Base-by-base conservation (phyloP, 768 basidiomycete genomes). In the Leccinum sublutescens region DNA sequence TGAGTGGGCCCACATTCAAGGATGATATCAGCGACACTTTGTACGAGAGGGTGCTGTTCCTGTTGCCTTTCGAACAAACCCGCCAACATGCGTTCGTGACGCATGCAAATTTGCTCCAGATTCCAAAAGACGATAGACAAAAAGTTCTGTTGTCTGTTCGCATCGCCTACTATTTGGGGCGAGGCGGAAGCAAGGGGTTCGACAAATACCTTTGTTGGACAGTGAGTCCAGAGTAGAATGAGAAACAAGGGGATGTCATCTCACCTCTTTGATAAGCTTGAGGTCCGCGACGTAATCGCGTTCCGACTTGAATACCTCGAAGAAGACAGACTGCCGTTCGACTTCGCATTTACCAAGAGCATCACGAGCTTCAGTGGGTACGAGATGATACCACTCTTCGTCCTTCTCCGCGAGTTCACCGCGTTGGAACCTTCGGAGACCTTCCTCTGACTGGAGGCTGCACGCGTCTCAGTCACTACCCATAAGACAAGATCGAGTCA, bases 241-340 rank as follows among this genome's bases (percentile, higher is more conserved):
- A 8, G 34, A 25, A 25, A 56, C 6, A 36, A 14, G 12, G 21
- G 5, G 6, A 34, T 21, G 10, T 12, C n/a, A 48, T 60, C 71
- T 31, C 60, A 91, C 92, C 70, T 91, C 80, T 75, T 84, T 74
- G 62, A 90, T 75, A 58, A 86, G 71, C 67, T 86, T 80, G 52
- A 99, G 74, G 74, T 98, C 96, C 31, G 81, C 72, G 11, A 94
- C 88, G 70, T 97, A 98, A 60, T 93, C 88, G 62, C 86, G 81
- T 75, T 99, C 97, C 0, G 89, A 86, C 71, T 92, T 88, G 73
- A 98, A 87, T 23, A 96, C 75, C 70, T 98, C 95, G 64, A 95
- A 95, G 6, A 99, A 80, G 40, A 86, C 84, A 25, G 86, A 90
- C 71, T 98, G 95, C 49, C 95, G 82, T 58, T 89, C 84, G 21